These are phyloP conservation scores for Melampsora americana DNA, from an alignment of 1,284 basidiomycete species.

Conservation along the genomic window DNA sequence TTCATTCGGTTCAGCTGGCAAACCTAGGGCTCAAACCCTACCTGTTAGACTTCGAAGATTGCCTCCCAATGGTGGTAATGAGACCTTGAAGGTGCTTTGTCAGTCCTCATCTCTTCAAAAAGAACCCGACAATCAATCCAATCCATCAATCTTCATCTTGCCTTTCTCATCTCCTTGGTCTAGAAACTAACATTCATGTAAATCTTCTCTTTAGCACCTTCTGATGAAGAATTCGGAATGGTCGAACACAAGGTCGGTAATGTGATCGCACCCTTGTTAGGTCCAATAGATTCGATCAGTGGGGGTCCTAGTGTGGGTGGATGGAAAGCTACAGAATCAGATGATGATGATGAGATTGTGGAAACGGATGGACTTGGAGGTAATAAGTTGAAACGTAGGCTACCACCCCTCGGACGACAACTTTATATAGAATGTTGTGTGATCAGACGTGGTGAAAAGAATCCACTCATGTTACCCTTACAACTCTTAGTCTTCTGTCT, in stretches of 20 bases:
- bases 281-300: conserved; percentile 29
- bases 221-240: conserved; percentile 71
- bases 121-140: neutral
- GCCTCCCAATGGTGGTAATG: conserved; percentile 15
- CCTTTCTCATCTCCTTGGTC: neutral
- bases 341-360: conserved; percentile 34
- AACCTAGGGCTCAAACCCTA: conserved; percentile 21
- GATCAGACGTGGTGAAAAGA: conserved; percentile 54
- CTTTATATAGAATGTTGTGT: conserved; percentile 40
- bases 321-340: conserved; percentile 57
- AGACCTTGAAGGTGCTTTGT: conserved; percentile 28
- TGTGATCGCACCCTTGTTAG: conserved; percentile 62
- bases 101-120: conserved; percentile 5
- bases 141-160: neutral
- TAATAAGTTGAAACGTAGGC: conserved; percentile 56
- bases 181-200: neutral
- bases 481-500: conserved; percentile 86
- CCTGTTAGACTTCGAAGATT: conserved; percentile 22
- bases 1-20: conserved; percentile 9
- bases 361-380: conserved; percentile 76
- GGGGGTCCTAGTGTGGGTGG: conserved; percentile 34
- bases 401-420: conserved; percentile 7
- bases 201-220: conserved; percentile 3
- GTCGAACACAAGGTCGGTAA: conserved; percentile 77
- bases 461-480: conserved; percentile 72